These are phyloP conservation scores for Curvularia sp. DNA, from an alignment of 2,329 filamentous ascomycete species.

Conservation along the genomic window DNA sequence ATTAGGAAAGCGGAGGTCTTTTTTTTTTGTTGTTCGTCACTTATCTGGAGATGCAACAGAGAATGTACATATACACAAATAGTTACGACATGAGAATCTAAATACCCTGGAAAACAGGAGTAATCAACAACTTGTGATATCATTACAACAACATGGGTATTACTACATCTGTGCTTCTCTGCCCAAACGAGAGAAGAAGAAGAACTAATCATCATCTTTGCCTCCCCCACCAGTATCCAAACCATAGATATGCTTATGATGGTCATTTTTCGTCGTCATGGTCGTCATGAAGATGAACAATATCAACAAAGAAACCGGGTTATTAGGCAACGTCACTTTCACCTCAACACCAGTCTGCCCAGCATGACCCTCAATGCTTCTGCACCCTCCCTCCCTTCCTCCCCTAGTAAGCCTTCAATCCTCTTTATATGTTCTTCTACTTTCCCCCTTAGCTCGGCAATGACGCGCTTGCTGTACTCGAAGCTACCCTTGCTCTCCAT, in stretches of 20 bases:
- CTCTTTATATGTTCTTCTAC: conserved; percentile 53
- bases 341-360: conserved; percentile 49
- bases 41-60: too few relatives aligned
- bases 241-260: background rate
- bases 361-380: conserved; percentile 52
- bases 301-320: background rate
- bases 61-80: too few relatives aligned
- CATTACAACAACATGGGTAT: background rate
- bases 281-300: background rate
- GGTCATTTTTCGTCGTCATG: background rate
- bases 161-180: background rate
- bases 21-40: too few relatives aligned
- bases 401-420: conserved; percentile 49
- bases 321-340: background rate
- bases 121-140: background rate
- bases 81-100: background rate
- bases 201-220: background rate
- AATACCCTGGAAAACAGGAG: background rate
- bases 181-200: background rate
- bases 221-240: background rate
- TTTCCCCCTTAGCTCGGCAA: conserved; percentile 54
- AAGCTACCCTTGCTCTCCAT: conserved; percentile 93
- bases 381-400: conserved; percentile 47
- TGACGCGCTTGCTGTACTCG: conserved; percentile 75
- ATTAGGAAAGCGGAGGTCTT: too few relatives aligned